Conservation (phyloP, 2,329 filamentous ascomycete species). For the Aspergillus sp. region DNA sequence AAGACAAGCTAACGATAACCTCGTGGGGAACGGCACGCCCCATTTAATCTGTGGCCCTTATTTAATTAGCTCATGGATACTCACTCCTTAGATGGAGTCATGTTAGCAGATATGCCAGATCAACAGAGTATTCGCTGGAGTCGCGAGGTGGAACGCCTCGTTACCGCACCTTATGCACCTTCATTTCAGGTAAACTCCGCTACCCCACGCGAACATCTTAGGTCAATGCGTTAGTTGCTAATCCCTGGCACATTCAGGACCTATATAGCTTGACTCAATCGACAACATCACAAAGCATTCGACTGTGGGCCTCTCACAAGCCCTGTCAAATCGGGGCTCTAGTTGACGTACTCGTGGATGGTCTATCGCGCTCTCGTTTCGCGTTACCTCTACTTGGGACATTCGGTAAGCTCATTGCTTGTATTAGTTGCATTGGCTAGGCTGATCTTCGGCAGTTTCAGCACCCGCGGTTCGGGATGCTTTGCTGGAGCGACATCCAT, state of each 20-base stretch:
- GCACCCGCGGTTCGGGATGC: conserved; percentile 35
- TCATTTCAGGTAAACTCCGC: conserved; percentile 49
- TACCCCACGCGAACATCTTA: not conserved
- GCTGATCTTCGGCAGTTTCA: conserved; percentile 28
- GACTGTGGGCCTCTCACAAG: conserved; percentile 51
- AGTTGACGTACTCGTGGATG: conserved; percentile 50
- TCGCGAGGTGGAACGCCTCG: conserved; percentile 49
- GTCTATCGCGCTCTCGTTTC: conserved; percentile 54
- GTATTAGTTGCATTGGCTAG: not conserved
- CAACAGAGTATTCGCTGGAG: conserved; percentile 29
- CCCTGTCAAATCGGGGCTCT: conserved; percentile 53
- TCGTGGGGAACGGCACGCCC: not conserved
- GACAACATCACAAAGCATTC: conserved; percentile 40
- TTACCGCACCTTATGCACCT: conserved; percentile 53
- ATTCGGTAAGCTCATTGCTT: conserved; percentile 44
- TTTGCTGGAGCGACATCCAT: conserved; percentile 35
- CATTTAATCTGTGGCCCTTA: not conserved
- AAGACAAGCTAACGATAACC: not conserved
- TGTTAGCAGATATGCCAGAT: conserved; percentile 28
- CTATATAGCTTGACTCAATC: conserved; percentile 31
- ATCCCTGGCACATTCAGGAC: conserved; percentile 27
- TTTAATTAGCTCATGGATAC: not conserved
- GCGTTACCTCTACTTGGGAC: conserved; percentile 52
- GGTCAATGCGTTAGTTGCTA: conserved; percentile 8
- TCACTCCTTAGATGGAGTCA: not conserved